These are phyloP conservation scores for Xanthoconium separans DNA, from an alignment of 1,284 basidiomycete species.

Conservation along the genomic window DNA sequence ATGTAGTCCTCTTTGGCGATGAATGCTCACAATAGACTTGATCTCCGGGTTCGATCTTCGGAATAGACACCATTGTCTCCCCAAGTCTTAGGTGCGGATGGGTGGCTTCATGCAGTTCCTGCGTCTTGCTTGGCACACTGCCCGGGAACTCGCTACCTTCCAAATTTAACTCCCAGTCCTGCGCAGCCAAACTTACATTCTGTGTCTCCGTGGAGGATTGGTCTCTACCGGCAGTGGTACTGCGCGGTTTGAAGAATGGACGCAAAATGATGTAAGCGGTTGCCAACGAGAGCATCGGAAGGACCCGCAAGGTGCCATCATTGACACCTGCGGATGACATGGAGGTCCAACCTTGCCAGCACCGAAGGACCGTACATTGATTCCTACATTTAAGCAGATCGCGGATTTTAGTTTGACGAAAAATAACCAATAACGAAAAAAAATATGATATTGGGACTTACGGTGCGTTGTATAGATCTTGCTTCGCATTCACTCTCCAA, in stretches of 20 bases:
- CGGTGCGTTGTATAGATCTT: slow-evolving; percentile 56
- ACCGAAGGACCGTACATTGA: slow-evolving; percentile 75
- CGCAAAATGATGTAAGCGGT: slow-evolving; percentile 73
- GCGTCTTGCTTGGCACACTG: slow-evolving; percentile 56
- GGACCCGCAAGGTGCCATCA: slow-evolving; percentile 67
- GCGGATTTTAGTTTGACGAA: background rate
- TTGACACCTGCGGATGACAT: slow-evolving; percentile 60
- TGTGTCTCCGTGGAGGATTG: background rate
- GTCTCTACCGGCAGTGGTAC: background rate
- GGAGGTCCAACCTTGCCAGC: slow-evolving; percentile 76
- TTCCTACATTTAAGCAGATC: slow-evolving; percentile 36
- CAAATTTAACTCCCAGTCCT: slow-evolving; percentile 65
- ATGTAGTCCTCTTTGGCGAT: background rate
- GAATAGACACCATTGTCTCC: slow-evolving; percentile 52
- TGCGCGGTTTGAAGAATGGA: slow-evolving; percentile 63
- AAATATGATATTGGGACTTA: slow-evolving; percentile 26
- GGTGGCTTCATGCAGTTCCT: slow-evolving; percentile 59
- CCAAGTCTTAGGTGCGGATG: slow-evolving; percentile 73
- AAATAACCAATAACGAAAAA: background rate
- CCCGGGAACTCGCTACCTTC: slow-evolving; percentile 63
- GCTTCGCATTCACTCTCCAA: slow-evolving; percentile 50
- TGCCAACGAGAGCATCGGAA: slow-evolving; percentile 54
- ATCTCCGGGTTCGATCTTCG: slow-evolving; percentile 66
- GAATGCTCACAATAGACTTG: slow-evolving; percentile 63
- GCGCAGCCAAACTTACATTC: slow-evolving; percentile 32